These are phyloP conservation scores for Yamadazyma tumulicola DNA, from an alignment of 805 yeast genomes.

Conservation along the genomic window DNA sequence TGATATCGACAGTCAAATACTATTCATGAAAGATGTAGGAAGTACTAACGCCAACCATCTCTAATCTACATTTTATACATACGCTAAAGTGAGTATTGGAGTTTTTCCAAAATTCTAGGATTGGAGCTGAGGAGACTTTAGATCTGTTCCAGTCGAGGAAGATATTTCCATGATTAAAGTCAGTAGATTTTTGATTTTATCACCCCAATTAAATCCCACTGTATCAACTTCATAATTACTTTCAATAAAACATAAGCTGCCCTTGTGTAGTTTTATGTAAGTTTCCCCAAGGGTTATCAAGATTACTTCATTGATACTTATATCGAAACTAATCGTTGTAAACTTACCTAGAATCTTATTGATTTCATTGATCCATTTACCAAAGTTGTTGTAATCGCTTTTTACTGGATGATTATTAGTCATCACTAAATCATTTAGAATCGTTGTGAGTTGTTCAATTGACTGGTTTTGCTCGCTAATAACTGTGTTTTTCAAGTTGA, in stretches of 20 bases:
- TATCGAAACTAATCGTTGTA: conserved; percentile 5
- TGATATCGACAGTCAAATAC: no score
- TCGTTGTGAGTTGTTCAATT: conserved; percentile 8
- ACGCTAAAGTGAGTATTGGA: no score
- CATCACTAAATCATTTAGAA: not conserved
- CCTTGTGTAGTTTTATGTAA: conserved; percentile 10
- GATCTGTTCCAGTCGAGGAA: no score
- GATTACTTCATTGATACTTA: conserved; percentile 6
- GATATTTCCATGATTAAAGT: no score
- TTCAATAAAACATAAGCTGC: conserved; percentile 4
- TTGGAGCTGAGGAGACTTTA: no score
- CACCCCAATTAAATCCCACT: conserved; percentile 4
- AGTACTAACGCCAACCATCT: no score
- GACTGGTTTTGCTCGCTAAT: conserved; percentile 10
- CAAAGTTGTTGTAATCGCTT: conserved; percentile 8
- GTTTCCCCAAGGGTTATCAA: conserved; percentile 5
- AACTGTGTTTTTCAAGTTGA: conserved; percentile 2
- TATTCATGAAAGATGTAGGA: no score
- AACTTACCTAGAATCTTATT: conserved; percentile 9
- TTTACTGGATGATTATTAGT: conserved; percentile 5
- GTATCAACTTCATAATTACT: conserved; percentile 7
- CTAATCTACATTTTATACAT: no score
- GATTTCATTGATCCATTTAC: conserved; percentile 12
- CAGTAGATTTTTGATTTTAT: no score
- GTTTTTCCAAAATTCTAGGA: no score